Base-by-base conservation (phyloP, 2,329 filamentous ascomycete species). In the Zarea fungicola region DNA sequence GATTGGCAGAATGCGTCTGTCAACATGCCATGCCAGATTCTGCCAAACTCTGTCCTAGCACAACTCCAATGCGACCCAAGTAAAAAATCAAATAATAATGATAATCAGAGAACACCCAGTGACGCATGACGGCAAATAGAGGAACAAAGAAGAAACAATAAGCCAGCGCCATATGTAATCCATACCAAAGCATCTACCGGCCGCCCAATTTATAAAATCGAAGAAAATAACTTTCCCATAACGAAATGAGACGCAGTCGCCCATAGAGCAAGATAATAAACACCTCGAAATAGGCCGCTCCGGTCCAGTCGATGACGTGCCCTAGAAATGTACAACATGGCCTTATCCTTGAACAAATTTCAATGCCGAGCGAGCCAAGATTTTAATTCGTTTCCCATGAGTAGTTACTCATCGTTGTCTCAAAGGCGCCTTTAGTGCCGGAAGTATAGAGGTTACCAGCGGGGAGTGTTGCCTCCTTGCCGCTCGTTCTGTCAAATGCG, bases 341-440 rank as follows among this genome's bases (percentile, higher is more conserved):
- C 25, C 51, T 40, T 49, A 51, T 16, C 41, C 39, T 43, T 42
- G 41, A 48, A 34, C 18, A n/a, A 16, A 19, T 42, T 37, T 29
- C 28, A 25, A 48, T n/a, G n/a, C 29, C 31, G 26, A 5, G 11
- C 22, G 5, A 34, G 29, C 6, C 40, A 39, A 18, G 22, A 35
- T 55, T 31, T 25, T 63, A 77, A 49, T 72, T 76, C 44, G 71
- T 66, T 54, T 73, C 78, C 78, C 78, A 81, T 26, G 76, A 78
- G 60, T 81, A 81, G 59, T 80, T 74, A 59, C 71, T 74, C 62
- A 79, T 68, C 42, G 65, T n/a, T n/a, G n/a, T 67, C 48, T 74
- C 72, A 50, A 75, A 76, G 13, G 75, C 75, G 16, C 68, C 69
- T 39, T 70, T 62, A 25, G 65, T 55, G 11, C 62, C 63, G 35